phyloP scores from a whole-genome alignment of 2,329 filamentous ascomycete species.

The Stagonosporopsis vannaccii region DNA sequence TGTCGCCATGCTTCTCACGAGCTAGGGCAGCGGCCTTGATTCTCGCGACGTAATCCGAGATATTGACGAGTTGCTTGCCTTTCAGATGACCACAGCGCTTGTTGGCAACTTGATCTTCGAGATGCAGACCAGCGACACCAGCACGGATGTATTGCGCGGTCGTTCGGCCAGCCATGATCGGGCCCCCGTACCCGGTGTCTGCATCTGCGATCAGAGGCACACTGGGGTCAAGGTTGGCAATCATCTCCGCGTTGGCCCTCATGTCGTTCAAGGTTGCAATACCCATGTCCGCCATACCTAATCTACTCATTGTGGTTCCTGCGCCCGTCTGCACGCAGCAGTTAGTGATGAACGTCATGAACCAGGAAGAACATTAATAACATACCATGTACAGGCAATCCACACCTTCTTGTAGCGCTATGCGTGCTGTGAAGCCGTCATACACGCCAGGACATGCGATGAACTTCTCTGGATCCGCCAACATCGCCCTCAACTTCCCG shows the following conservation, averaged over 20 bases:
- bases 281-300: conserved; percentile 70
- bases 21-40: conserved; percentile 64
- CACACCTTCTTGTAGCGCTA: conserved; percentile 69
- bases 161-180: conserved; percentile 59
- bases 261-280: conserved; percentile 69
- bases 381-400: conserved; percentile 72
- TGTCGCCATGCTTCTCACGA: conserved; percentile 60
- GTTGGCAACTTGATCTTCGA: conserved; percentile 69
- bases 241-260: conserved; percentile 69
- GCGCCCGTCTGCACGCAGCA: conserved; percentile 62
- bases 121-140: conserved; percentile 66
- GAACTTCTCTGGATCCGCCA: conserved; percentile 43
- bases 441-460: conserved; percentile 72
- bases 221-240: conserved; percentile 64
- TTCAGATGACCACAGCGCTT: conserved; percentile 72
- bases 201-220: conserved; percentile 69
- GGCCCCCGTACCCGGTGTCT: conserved; percentile 63
- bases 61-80: conserved; percentile 66
- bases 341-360: background rate
- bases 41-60: conserved; percentile 60
- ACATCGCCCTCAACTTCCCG: conserved; percentile 41
- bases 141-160: conserved; percentile 61
- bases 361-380: background rate
- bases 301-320: conserved; percentile 66
- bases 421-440: conserved; percentile 70